Base-by-base conservation (phyloP, 208 protist genomes). In the Herpetomonas tarakana region DNA sequence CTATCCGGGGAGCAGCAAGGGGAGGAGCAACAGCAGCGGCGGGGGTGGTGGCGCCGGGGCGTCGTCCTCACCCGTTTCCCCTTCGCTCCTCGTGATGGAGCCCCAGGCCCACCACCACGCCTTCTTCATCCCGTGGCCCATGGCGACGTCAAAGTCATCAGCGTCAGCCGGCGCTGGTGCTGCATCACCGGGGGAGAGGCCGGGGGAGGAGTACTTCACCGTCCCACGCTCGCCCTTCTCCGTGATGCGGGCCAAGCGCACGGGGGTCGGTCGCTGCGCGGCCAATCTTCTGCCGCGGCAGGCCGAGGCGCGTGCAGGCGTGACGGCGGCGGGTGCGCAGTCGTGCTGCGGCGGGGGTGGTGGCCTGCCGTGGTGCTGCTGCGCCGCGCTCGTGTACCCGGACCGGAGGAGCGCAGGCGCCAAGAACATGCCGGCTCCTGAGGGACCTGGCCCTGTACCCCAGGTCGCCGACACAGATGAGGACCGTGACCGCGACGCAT, bases 191-290 rank as follows among this genome's bases (percentile, higher is more conserved):
- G 21, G 21, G 11, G 35, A 19, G 0, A 19, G 14, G 18, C 16
- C 38, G 19, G 26, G 12, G 18, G 57, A 38, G 58, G 59, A 49
- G 21, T 49, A 30, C 51, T 67, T 0, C 18, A 71, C 60, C 18
- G 28, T 35, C 1, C 52, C 46, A 54, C 86, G 86, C n/a, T 93
- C 86, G 2, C 74, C 82, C 2, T 93, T 82, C 44, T 71, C 86
- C 0, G 74, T 90, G 16, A 64, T 93, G 18, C 62, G 82, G 18
- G 80, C 73, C 24, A 73, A 74, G 22, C 71, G 76, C 19, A 63
- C 53, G 2, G 44, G 53, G 12, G 71, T 71, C 4, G 74, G 66
- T 11, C 56, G 56, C 28, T 93, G 86, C 45, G 69, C 74, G 3
- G 44, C 71, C 18, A 62, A 66, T 18, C 46, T 90, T 41, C 57